Percentiles rank a stretch among this genome's conserved stretches.
Conservation (phyloP, 164 flowering plant genomes). For the Piper betle region DNA sequence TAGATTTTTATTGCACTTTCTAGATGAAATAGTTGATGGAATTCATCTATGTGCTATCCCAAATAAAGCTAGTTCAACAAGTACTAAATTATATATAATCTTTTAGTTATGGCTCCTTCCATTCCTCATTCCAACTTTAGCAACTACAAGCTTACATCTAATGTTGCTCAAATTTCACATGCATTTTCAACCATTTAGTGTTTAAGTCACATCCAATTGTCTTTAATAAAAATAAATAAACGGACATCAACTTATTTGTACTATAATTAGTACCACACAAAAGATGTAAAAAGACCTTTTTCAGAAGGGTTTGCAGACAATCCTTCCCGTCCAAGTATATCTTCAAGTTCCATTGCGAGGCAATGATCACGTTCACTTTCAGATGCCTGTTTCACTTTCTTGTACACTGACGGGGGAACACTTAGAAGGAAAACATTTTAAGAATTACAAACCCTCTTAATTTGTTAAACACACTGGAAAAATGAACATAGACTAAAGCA, state of each 20-base stretch:
- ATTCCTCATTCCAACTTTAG: too few species aligned
- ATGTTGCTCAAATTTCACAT: background rate
- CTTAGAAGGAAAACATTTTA: slow-evolving; percentile 19
- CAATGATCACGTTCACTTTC: slow-evolving; percentile 65
- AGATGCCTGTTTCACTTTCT: slow-evolving; percentile 75
- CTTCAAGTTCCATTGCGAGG: slow-evolving; percentile 68
- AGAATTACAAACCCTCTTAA: background rate
- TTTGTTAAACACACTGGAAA: background rate
- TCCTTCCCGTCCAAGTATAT: slow-evolving; percentile 72
- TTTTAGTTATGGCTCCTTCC: background rate
- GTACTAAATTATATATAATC: too few species aligned
- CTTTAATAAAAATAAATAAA: too few species aligned
- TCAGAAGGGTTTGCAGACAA: slow-evolving; percentile 74
- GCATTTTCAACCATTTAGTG: background rate
- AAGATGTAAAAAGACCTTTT: slow-evolving; percentile 37
- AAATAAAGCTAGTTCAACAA: too few species aligned
- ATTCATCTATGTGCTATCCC: too few species aligned
- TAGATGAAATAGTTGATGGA: too few species aligned
- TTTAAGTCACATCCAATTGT: background rate
- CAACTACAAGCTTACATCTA: background rate
- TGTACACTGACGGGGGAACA: slow-evolving; percentile 72
- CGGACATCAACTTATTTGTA: background rate
- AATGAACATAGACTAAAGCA: slow-evolving; percentile 1
- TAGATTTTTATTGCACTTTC: too few species aligned
- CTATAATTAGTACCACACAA: background rate